These are phyloP conservation scores for Sambucus nigra DNA, from an alignment of 129 eudicot species.

Conservation along the genomic window DNA sequence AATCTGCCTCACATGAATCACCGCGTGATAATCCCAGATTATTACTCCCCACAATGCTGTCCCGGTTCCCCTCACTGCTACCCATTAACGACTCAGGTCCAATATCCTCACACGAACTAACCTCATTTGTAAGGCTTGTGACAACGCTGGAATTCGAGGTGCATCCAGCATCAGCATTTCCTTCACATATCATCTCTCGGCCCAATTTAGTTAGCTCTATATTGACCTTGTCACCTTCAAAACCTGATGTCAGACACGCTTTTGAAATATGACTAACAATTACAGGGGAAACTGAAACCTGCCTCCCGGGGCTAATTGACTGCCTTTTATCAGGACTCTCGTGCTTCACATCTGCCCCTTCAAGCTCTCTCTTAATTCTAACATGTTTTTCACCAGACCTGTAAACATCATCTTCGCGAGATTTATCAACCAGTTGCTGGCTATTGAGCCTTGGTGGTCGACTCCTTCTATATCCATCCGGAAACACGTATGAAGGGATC, in stretches of 20 bases:
- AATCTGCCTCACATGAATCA: constrained; percentile 25
- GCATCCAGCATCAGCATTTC: constrained; percentile 18
- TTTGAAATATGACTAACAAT: constrained; percentile 23
- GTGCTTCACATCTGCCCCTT: constrained; percentile 22
- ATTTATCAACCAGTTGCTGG: constrained; percentile 23
- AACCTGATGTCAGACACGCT: background rate
- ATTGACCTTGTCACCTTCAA: constrained; percentile 8
- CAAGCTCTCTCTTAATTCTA: constrained; percentile 37
- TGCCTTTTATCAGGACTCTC: constrained; percentile 35
- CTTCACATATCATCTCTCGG: constrained; percentile 3
- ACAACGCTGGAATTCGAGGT: constrained; percentile 18
- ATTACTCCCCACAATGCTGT: constrained; percentile 22
- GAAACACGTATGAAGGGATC: constrained; percentile 58
- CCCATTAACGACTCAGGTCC: constrained; percentile 12
- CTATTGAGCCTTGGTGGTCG: constrained; percentile 27
- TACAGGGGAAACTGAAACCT: constrained; percentile 48
- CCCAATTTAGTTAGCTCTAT: background rate
- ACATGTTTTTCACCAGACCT: constrained; percentile 28
- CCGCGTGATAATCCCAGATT: constrained; percentile 14
- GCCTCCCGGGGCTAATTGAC: constrained; percentile 31
- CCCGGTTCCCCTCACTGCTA: constrained; percentile 15
- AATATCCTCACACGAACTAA: constrained; percentile 1
- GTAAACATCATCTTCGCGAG: constrained; percentile 13
- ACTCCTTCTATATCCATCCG: constrained; percentile 43
- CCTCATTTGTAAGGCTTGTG: constrained; percentile 15